These are phyloP conservation scores for Trichosporon inkin DNA, from an alignment of 1,284 basidiomycete species.

Conservation along the genomic window DNA sequence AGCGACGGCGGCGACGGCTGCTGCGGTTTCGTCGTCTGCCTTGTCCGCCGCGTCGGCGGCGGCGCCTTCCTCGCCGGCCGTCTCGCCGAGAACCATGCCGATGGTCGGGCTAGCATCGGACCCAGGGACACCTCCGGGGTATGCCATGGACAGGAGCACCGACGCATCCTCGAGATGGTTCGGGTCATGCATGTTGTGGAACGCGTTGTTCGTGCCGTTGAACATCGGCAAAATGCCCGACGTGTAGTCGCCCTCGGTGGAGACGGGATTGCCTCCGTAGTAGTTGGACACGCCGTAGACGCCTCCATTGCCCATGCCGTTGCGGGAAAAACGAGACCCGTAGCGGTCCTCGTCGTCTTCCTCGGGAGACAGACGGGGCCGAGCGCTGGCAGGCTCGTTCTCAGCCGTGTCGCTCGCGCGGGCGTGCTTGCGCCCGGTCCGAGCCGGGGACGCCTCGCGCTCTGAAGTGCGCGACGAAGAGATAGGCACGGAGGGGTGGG, in stretches of 20 bases:
- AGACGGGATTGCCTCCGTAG: slow-evolving; percentile 27
- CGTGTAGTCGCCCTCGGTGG: slow-evolving; percentile 31
- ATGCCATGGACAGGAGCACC: slow-evolving; percentile 49
- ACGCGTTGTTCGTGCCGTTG: slow-evolving; percentile 23
- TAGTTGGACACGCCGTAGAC: slow-evolving; percentile 34
- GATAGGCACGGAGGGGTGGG: slow-evolving; percentile 41
- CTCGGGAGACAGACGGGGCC: slow-evolving; percentile 19
- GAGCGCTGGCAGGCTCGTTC: slow-evolving; percentile 2
- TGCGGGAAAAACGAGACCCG: slow-evolving; percentile 31
- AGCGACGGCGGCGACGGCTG: slow-evolving; percentile 12
- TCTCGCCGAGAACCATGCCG: slow-evolving; percentile 29
- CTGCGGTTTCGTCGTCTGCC: slow-evolving; percentile 14
- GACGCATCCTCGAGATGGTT: slow-evolving; percentile 50
- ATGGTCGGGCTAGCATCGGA: slow-evolving; percentile 24
- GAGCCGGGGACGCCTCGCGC: slow-evolving; percentile 35
- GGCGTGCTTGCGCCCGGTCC: slow-evolving; percentile 31
- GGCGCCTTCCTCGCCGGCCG: background rate
- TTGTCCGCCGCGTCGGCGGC: slow-evolving; percentile 2
- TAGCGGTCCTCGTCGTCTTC: slow-evolving; percentile 37
- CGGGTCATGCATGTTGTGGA: slow-evolving; percentile 38
- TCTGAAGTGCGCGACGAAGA: slow-evolving; percentile 43
- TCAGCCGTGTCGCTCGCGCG: slow-evolving; percentile 14
- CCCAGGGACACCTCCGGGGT: slow-evolving; percentile 39
- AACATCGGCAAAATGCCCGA: slow-evolving; percentile 44
- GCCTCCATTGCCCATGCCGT: slow-evolving; percentile 39